Evolutionary conservation across 306 rosid species (phyloP), one percentile per base, ranked within the genome.

Genomic region (Herpetospermum pedunculosum): DNA sequence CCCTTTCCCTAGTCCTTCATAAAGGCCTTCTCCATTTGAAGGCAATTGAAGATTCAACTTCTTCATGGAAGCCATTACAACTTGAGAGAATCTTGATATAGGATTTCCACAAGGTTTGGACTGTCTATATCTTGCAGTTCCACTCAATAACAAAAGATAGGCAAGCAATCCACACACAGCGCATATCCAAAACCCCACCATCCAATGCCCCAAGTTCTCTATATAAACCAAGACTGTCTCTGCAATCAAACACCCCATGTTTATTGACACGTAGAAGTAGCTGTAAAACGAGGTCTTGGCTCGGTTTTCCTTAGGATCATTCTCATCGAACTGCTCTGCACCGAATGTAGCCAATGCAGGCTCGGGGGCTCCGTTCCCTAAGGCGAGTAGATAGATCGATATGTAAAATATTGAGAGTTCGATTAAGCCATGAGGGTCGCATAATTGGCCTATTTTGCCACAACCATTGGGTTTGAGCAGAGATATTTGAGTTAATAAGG

Each of bases 281-380:
- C 88, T 82, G 67, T 75, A 88, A 44, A 86, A 88, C 21, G 87
- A 70, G 15, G 76, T 2, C 74, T 86, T 88, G 2, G 88, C 83
- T 23, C 62, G 62, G n/a, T 55, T 77, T 65, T 88, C 90, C 55
- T 76, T 65, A 0, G 82, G 73, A 30, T 86, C 87, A 72, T 88
- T 80, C 25, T 84, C 90, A 28, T 83, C 87, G 23, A 86, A 88
- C 52, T 88, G 90, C 65, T 84, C 90, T 65, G 86, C 80, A 21
- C 90, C 90, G 10, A 86, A 80, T 60, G 87, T 76, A 50, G 90
- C 93, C 46, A 88, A 47, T 4, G 87, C 88, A 2, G 90, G 90
- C 74, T 86, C 88, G 3, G 83, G 65, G 28, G 88, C 90, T 38
- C 93, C 90, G 21, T 88, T 86, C 49, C 90, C 90, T 18, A 88